Evolutionary conservation across 805 yeast genomes (phyloP).

Genomic region (Candida saitoana): DNA sequence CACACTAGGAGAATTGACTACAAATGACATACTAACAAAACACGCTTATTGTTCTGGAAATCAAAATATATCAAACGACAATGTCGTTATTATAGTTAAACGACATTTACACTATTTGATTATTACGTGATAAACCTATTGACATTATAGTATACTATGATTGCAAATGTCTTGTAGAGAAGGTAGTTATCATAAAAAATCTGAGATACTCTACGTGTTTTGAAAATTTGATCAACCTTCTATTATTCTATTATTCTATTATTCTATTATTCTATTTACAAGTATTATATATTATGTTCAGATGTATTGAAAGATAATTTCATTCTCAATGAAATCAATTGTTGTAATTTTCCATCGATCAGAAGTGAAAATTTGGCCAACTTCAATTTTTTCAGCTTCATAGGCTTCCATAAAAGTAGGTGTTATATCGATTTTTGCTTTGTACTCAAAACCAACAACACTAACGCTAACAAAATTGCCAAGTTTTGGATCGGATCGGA

Average conservation of each 20-base stretch:
- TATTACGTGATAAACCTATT: too few species aligned
- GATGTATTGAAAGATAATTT: slow-evolving; percentile 19
- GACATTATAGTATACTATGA: background rate
- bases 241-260: background rate
- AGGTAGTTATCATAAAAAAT: too few species aligned
- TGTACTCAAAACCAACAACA: slow-evolving; percentile 22
- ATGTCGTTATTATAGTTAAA: background rate
- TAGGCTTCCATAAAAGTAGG: slow-evolving; percentile 16
- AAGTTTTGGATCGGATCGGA: slow-evolving; percentile 20
- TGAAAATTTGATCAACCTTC: too few species aligned
- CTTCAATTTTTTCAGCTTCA: slow-evolving; percentile 15
- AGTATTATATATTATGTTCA: slow-evolving; percentile 1
- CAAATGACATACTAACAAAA: background rate
- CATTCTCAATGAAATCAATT: slow-evolving; percentile 36
- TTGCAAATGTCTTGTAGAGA: too few species aligned
- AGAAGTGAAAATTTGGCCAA: slow-evolving; percentile 20
- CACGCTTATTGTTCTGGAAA: too few species aligned
- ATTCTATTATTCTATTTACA: slow-evolving; percentile 3
- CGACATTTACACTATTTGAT: too few species aligned
- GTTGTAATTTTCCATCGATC: slow-evolving; percentile 17
- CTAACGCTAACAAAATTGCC: slow-evolving; percentile 24
- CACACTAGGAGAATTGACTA: slow-evolving; percentile 18
- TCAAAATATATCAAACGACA: background rate
- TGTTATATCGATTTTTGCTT: slow-evolving; percentile 19
- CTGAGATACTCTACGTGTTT: too few species aligned